Evolutionary conservation across 2,329 filamentous ascomycete genomes (phyloP).

Genomic region (Incumbomyces delicatus): DNA sequence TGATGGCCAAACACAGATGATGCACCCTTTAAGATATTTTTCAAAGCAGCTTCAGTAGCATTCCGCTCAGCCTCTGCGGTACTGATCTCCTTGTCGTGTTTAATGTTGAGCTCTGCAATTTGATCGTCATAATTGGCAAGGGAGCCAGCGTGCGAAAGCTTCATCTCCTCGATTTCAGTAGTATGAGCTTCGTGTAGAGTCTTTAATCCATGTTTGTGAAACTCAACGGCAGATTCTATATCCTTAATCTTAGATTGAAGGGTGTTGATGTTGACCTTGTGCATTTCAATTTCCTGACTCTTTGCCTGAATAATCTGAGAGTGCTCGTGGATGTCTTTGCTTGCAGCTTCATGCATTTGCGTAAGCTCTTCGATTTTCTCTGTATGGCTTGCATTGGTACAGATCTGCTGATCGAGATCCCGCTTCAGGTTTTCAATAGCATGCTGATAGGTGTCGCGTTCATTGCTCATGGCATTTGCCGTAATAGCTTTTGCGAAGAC

Average conservation of each 20-base stretch:
- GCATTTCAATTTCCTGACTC: constrained; percentile 38
- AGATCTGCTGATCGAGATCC: constrained; percentile 74
- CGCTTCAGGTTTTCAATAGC: constrained; percentile 54
- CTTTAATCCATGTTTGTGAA: constrained; percentile 38
- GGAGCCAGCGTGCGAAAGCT: constrained; percentile 17
- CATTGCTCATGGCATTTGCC: constrained; percentile 39
- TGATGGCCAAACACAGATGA: constrained; percentile 19
- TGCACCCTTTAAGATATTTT: constrained; percentile 15
- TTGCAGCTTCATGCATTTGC: constrained; percentile 56
- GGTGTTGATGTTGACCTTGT: constrained; percentile 21
- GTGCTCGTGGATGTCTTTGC: constrained; percentile 58
- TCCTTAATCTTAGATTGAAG: constrained; percentile 33
- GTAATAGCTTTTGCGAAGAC: constrained; percentile 22
- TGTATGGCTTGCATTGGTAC: constrained; percentile 58
- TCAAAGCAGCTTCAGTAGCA: constrained; percentile 30
- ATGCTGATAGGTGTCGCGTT: constrained; percentile 49
- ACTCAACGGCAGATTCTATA: constrained; percentile 45
- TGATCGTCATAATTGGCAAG: constrained; percentile 28
- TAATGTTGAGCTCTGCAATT: constrained; percentile 30
- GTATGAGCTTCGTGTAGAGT: constrained; percentile 30
- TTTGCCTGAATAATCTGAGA: constrained; percentile 49
- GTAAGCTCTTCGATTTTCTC: constrained; percentile 65
- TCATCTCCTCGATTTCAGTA: constrained; percentile 25
- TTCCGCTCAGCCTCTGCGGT: constrained; percentile 57
- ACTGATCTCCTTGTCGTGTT: constrained; percentile 32